These are phyloP conservation scores for Blakeslea trispora DNA, from an alignment of 371 early-diverging fungal genomes.

Conservation along the genomic window DNA sequence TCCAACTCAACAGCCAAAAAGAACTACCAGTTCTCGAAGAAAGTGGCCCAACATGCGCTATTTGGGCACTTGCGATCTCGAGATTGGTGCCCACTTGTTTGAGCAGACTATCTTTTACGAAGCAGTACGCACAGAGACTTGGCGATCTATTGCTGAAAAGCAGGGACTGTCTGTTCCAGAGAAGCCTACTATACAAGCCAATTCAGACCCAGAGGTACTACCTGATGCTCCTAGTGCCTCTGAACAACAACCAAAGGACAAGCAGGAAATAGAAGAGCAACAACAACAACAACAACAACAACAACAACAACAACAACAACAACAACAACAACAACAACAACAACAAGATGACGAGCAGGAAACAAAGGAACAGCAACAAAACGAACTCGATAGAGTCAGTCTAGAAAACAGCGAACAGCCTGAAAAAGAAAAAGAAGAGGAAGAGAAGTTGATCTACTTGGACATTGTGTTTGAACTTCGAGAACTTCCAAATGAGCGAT, in stretches of 20 bases:
- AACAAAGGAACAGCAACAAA: no score
- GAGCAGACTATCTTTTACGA: conserved; percentile 43
- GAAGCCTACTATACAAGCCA: neutral
- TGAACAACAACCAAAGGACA: no score
- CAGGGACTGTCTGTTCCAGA: neutral
- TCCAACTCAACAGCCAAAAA: conserved; percentile 37
- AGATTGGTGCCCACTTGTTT: conserved; percentile 46
- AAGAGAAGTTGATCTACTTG: conserved; percentile 16
- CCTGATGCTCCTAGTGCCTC: neutral
- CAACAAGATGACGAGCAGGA: no score
- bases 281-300: no score
- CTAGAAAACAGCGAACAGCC: no score
- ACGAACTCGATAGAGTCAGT: no score
- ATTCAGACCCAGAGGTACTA: neutral
- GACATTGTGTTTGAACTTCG: conserved; percentile 52
- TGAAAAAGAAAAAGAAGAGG: neutral
- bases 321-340: no score
- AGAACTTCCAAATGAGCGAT: conserved; percentile 45
- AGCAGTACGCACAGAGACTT: conserved; percentile 35
- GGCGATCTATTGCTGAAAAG: conserved; percentile 18
- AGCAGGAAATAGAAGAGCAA: neutral
- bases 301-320: no score
- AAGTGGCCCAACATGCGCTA: conserved; percentile 48
- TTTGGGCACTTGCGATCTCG: conserved; percentile 36
- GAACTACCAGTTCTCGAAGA: conserved; percentile 31